These are phyloP conservation scores for Metschnikowia chrysomelidarum DNA, from an alignment of 805 yeast species.

Conservation along the genomic window DNA sequence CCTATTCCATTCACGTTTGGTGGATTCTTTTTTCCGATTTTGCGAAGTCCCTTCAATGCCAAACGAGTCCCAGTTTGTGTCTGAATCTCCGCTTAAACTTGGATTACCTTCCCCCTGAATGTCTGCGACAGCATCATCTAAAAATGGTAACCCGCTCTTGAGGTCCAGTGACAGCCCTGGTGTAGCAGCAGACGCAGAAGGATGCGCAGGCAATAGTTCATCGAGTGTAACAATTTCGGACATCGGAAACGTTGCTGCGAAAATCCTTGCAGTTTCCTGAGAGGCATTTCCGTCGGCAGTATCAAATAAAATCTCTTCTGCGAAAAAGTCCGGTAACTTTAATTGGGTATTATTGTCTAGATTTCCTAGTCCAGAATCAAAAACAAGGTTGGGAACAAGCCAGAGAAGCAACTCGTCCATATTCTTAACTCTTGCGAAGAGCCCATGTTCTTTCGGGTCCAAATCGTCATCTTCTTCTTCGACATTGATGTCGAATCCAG, in stretches of 20 bases:
- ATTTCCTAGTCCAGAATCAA: constrained; percentile 31
- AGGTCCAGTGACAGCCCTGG: constrained; percentile 1
- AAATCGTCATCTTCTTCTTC: constrained; percentile 37
- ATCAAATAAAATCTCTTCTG: constrained; percentile 9
- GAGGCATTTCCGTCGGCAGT: constrained; percentile 19
- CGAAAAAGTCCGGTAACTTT: constrained; percentile 11
- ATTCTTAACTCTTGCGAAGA: constrained; percentile 27
- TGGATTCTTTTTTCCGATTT: constrained; percentile 11
- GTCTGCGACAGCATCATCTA: constrained; percentile 36
- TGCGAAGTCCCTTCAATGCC: constrained; percentile 12
- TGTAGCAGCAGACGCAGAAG: neutral
- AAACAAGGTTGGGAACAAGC: constrained; percentile 42
- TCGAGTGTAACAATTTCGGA: constrained; percentile 31
- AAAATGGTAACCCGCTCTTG: constrained; percentile 31
- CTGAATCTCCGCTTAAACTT: constrained; percentile 15
- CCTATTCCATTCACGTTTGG: constrained; percentile 18
- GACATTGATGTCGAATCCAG: constrained; percentile 32
- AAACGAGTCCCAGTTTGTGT: constrained; percentile 17
- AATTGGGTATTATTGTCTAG: constrained; percentile 16
- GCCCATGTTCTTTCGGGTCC: constrained; percentile 30
- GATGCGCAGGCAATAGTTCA: constrained; percentile 31
- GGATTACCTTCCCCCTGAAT: neutral
- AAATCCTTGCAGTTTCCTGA: constrained; percentile 20
- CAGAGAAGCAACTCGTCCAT: constrained; percentile 36
- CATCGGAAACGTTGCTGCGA: constrained; percentile 30